These are phyloP conservation scores for Alternaria sp. DNA, from an alignment of 2,329 filamentous ascomycete species.

Conservation along the genomic window DNA sequence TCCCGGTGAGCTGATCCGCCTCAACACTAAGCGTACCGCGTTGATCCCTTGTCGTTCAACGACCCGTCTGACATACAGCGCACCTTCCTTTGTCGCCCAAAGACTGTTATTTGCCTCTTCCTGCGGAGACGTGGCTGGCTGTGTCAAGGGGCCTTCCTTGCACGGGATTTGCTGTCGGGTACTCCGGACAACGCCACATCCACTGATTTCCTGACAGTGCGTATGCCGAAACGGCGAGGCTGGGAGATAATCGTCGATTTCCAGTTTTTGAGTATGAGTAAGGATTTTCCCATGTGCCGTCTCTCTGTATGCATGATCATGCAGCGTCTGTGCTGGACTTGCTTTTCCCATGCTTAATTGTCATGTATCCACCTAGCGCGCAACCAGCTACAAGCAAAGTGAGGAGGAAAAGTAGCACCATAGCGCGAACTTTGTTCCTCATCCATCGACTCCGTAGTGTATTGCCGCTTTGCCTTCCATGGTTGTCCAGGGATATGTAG, in stretches of 20 bases:
- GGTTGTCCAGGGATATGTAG: conserved; percentile 24
- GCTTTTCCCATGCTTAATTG: conserved; percentile 21
- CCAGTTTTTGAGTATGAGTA: neutral
- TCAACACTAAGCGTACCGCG: neutral
- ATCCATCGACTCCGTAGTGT: conserved; percentile 21
- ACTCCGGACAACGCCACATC: conserved; percentile 16
- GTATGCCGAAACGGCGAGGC: neutral
- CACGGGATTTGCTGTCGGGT: conserved; percentile 14
- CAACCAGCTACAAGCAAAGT: conserved; percentile 29
- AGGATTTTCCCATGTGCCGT: neutral
- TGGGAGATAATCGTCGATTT: neutral
- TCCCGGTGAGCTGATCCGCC: neutral
- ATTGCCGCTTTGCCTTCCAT: neutral
- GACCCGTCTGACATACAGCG: neutral
- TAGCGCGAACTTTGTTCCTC: conserved; percentile 26
- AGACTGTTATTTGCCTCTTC: neutral
- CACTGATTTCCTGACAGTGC: neutral
- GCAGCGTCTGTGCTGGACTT: conserved; percentile 1
- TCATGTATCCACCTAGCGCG: conserved; percentile 25
- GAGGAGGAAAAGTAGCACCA: conserved; percentile 27
- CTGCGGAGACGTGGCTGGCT: conserved; percentile 3
- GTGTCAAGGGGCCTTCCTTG: conserved; percentile 18
- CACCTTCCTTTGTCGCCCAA: conserved; percentile 4
- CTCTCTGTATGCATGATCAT: neutral
- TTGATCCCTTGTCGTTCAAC: conserved; percentile 16